These are phyloP conservation scores for Phytophthora multivora DNA, from an alignment of 352 stramenopile genomes.

Conservation along the genomic window DNA sequence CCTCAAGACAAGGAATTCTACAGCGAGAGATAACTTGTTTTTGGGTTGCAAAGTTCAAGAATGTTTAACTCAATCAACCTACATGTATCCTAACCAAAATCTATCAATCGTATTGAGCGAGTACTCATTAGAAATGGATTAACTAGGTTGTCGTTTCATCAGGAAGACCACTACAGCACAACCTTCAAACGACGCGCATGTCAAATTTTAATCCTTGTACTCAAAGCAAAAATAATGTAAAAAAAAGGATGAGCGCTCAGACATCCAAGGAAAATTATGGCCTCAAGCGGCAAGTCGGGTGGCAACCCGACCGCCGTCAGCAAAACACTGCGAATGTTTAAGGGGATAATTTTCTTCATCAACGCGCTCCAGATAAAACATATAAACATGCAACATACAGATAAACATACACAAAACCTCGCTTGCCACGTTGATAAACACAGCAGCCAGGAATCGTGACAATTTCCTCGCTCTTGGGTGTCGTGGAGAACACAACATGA, in stretches of 20 bases:
- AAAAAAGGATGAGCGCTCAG: conserved; percentile 34
- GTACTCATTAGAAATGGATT: conserved; percentile 84
- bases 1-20: background rate
- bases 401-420: conserved; percentile 2
- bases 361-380: conserved; percentile 46
- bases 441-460: conserved; percentile 1
- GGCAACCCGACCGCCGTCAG: conserved; percentile 71
- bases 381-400: conserved; percentile 10
- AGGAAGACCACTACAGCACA: conserved; percentile 50
- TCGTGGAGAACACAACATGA: conserved; percentile 93
- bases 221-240: conserved; percentile 14
- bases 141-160: conserved; percentile 84
- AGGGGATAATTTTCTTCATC: conserved; percentile 80
- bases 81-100: background rate
- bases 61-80: background rate
- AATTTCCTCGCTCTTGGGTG: conserved; percentile 56
- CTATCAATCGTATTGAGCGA: conserved; percentile 21
- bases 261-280: conserved; percentile 71
- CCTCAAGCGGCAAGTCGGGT: conserved; percentile 66
- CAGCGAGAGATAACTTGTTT: background rate
- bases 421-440: conserved; percentile 52
- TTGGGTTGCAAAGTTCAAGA: conserved; percentile 6
- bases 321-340: conserved; percentile 90
- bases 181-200: conserved; percentile 84
- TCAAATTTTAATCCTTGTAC: conserved; percentile 74